These are phyloP conservation scores for Claviceps maximensis DNA, from an alignment of 2,329 filamentous ascomycete genomes.

Conservation along the genomic window DNA sequence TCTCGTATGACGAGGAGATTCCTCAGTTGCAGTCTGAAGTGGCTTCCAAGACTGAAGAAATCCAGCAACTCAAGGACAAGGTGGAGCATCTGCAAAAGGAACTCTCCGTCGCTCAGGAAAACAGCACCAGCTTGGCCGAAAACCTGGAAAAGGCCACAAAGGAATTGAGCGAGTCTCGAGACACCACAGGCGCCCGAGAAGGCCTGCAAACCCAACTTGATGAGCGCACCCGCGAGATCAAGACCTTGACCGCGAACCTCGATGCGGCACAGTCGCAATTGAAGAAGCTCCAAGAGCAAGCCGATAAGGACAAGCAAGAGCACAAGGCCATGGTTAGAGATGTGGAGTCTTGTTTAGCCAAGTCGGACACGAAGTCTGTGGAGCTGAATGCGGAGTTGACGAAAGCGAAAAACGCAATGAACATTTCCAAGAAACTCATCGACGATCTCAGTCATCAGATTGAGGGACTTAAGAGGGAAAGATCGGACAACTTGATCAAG, in stretches of 20 bases:
- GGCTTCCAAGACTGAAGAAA: slow-evolving; percentile 54
- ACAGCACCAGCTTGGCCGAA: slow-evolving; percentile 50
- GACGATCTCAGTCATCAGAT: slow-evolving; percentile 26
- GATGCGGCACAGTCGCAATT: slow-evolving; percentile 31
- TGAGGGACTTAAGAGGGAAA: slow-evolving; percentile 20
- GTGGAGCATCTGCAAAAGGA: slow-evolving; percentile 57
- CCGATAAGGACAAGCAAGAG: slow-evolving; percentile 20
- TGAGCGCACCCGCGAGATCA: slow-evolving; percentile 33
- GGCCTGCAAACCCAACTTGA: slow-evolving; percentile 38
- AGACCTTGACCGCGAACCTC: slow-evolving; percentile 35
- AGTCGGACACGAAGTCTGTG: slow-evolving; percentile 20
- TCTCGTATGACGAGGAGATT: slow-evolving; percentile 83
- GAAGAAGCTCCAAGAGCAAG: slow-evolving; percentile 26
- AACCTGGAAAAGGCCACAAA: slow-evolving; percentile 55
- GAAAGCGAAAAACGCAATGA: slow-evolving; percentile 26
- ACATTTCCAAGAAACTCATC: slow-evolving; percentile 28
- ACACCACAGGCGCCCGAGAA: slow-evolving; percentile 25
- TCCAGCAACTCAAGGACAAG: slow-evolving; percentile 56
- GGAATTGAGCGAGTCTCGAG: slow-evolving; percentile 40
- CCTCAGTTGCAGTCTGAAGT: slow-evolving; percentile 68
- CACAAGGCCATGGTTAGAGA: slow-evolving; percentile 22
- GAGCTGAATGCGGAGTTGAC: slow-evolving; percentile 29
- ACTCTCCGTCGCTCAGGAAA: slow-evolving; percentile 57
- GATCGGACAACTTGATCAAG: slow-evolving; percentile 17
- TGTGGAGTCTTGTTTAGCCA: slow-evolving; percentile 22